These are phyloP conservation scores for Primulina eburnea DNA, from an alignment of 257 asterid genomes.

Conservation along the genomic window DNA sequence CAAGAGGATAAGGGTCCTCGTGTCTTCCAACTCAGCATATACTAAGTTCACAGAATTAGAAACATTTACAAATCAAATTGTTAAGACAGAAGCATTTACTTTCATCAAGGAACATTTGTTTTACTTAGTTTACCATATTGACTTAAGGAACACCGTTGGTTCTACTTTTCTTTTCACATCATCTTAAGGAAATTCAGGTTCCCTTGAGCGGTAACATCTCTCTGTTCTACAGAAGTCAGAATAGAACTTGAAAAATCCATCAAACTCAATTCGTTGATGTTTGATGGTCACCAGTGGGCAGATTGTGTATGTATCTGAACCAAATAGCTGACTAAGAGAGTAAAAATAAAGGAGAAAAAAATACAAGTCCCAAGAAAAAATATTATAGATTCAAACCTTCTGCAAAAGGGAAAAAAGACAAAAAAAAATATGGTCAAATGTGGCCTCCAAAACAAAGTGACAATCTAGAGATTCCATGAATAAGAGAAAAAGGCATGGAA, in stretches of 20 bases:
- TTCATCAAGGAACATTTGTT: not conserved
- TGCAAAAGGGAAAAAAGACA: not conserved
- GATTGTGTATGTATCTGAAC: not conserved
- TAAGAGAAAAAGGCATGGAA: not conserved
- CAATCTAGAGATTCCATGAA: not conserved
- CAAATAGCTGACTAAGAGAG: not conserved
- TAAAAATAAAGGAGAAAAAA: too few species aligned
- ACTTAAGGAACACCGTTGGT: not conserved
- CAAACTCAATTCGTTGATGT: not conserved
- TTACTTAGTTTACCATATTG: too few species aligned
- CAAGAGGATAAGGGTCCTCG: not conserved
- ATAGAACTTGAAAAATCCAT: not conserved
- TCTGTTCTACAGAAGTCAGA: not conserved
- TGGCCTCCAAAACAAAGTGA: not conserved
- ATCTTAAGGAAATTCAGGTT: not conserved
- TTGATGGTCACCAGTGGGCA: not conserved
- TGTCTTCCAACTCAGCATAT: not conserved
- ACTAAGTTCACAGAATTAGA: not conserved
- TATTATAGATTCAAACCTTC: not conserved
- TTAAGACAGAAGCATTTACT: not conserved
- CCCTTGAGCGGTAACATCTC: not conserved
- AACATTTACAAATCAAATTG: not conserved
- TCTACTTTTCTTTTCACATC: not conserved
- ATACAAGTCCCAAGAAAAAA: not conserved
- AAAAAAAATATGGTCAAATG: not conserved